A percentile compares a stretch with the other conserved stretches of the same genome.
These are phyloP conservation scores for Clonostachys rosea DNA, from an alignment of 2,329 filamentous ascomycete genomes.

Conservation along the genomic window DNA sequence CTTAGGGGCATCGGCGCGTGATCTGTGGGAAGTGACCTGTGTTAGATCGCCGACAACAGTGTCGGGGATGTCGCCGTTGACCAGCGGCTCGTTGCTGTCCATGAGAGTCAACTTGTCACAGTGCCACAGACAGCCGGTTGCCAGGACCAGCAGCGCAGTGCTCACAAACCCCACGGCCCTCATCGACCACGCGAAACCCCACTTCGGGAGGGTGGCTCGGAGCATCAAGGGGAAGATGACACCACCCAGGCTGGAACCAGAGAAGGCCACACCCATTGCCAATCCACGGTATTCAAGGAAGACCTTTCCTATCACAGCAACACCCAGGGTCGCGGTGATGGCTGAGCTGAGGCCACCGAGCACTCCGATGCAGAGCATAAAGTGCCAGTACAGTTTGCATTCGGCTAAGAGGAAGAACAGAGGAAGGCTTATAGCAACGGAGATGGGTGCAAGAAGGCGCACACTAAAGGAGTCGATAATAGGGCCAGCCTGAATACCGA, in stretches of 20 bases:
- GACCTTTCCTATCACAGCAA: slow-evolving; percentile 21
- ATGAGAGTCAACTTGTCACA: slow-evolving; percentile 11
- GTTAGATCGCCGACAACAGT: no score
- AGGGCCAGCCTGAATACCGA: slow-evolving; percentile 41
- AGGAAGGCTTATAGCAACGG: slow-evolving; percentile 25
- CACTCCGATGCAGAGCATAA: slow-evolving; percentile 35
- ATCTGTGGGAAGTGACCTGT: no score
- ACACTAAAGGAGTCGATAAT: slow-evolving; percentile 43
- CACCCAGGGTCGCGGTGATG: slow-evolving; percentile 23
- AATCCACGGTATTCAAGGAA: background rate
- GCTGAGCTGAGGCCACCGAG: slow-evolving; percentile 34
- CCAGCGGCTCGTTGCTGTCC: background rate
- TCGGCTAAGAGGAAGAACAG: slow-evolving; percentile 40
- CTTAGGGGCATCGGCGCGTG: no score
- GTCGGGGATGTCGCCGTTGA: background rate
- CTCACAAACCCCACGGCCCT: slow-evolving; percentile 20
- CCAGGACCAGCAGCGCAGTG: slow-evolving; percentile 15
- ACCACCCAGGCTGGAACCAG: slow-evolving; percentile 11
- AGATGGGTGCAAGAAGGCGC: slow-evolving; percentile 27
- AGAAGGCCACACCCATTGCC: background rate
- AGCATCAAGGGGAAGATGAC: slow-evolving; percentile 26
- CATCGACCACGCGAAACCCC: slow-evolving; percentile 27
- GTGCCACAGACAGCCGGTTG: slow-evolving; percentile 25
- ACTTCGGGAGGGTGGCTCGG: slow-evolving; percentile 13
- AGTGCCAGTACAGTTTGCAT: slow-evolving; percentile 42